Evolutionary conservation across 2,329 filamentous ascomycete genomes (phyloP).

Genomic region (Talaromyces amestolkiae): DNA sequence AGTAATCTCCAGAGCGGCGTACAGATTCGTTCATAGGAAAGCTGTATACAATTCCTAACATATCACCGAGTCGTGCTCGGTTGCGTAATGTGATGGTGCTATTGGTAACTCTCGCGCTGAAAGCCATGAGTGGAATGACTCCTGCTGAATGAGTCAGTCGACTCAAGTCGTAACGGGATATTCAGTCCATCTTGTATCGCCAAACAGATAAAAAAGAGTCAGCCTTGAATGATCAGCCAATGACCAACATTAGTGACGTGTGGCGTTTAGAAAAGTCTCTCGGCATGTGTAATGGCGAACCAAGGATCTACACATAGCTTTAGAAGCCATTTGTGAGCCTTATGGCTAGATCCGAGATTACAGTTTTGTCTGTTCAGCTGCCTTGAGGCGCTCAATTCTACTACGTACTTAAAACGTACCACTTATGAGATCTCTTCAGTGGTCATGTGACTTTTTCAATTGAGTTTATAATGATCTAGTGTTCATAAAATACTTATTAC

Average conservation of each 20-base stretch:
- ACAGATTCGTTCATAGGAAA: background rate
- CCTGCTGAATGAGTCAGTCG: background rate
- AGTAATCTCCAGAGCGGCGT: background rate
- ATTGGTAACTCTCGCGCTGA: background rate
- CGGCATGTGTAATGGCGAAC: background rate
- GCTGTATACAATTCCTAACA: background rate
- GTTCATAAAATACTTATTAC: background rate
- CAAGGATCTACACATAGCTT: background rate
- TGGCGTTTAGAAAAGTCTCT: background rate
- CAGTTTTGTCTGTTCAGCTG: background rate
- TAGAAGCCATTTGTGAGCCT: background rate
- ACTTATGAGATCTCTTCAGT: background rate
- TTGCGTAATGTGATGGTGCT: background rate
- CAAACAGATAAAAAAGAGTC: background rate
- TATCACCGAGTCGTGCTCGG: background rate
- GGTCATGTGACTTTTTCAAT: too few species aligned
- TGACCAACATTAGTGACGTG: background rate
- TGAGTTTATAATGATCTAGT: too few species aligned
- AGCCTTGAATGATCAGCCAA: background rate
- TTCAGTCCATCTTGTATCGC: too few species aligned
- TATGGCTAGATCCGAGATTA: background rate
- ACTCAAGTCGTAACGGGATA: too few species aligned
- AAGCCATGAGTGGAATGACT: background rate
- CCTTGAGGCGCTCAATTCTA: background rate
- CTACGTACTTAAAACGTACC: background rate